A percentile compares a stretch with the other conserved stretches of the same genome.
phyloP scores from a whole-genome alignment of 352 stramenopile species.

The Phytophthora macrochlamydospora region DNA sequence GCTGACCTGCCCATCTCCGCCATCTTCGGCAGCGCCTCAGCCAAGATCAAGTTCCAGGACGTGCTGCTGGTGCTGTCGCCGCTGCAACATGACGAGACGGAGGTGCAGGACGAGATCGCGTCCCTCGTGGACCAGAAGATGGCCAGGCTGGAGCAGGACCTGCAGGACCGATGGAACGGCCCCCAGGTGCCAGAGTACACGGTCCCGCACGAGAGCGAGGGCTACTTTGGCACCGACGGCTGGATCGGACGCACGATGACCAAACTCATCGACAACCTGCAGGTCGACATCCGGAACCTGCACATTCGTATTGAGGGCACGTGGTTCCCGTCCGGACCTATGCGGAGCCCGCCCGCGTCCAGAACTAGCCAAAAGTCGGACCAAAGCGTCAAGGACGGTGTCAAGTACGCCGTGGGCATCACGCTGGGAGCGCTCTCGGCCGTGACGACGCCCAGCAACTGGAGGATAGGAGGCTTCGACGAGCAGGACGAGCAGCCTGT shows the following conservation, averaged over 20 bases:
- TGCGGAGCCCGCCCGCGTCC: conserved; percentile 27
- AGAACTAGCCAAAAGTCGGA: conserved; percentile 18
- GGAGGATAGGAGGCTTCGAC: conserved; percentile 78
- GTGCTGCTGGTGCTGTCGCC: conserved; percentile 82
- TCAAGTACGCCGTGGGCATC: conserved; percentile 80
- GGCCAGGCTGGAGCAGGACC: conserved; percentile 69
- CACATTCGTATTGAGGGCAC: conserved; percentile 86
- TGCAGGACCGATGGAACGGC: conserved; percentile 81
- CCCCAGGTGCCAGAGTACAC: conserved; percentile 69
- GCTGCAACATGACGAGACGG: conserved; percentile 68
- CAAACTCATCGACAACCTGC: conserved; percentile 91
- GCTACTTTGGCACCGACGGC: conserved; percentile 89
- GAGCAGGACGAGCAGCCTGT: conserved; percentile 36
- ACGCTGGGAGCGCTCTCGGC: conserved; percentile 85
- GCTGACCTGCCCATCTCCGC: conserved; percentile 85
- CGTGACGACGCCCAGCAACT: conserved; percentile 86
- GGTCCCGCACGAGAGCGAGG: conserved; percentile 76
- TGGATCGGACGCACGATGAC: conserved; percentile 90
- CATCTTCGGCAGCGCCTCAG: conserved; percentile 78
- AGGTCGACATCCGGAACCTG: conserved; percentile 88
- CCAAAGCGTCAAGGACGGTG: conserved; percentile 21
- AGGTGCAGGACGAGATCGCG: conserved; percentile 70
- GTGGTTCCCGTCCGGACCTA: conserved; percentile 52
- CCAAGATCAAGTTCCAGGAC: conserved; percentile 90
- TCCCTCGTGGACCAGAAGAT: conserved; percentile 72